Evolutionary conservation across 1,139 yeast genomes (phyloP), one percentile per base, ranked within the genome.

Genomic region (Diutina catenulata): DNA sequence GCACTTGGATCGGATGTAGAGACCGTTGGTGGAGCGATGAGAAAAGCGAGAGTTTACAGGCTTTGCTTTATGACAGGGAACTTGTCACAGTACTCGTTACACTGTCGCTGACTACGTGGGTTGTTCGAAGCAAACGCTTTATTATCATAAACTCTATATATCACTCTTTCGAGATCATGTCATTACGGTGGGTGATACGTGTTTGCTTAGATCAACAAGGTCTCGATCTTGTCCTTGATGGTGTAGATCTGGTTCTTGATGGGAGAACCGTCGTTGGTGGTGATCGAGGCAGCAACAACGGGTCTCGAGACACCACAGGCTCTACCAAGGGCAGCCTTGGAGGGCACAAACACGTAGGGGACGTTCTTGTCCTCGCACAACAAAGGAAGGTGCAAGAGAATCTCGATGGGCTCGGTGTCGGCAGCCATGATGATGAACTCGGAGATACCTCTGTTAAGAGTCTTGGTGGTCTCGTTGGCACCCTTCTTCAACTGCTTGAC

Each of bases 261-360:
- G 56, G 95, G 86, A 52, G 97, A 87, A 55, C 96, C 95, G 59
- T 93, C 99, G 70, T 93, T 91, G 49, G 98, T 77, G 59, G 99
- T 93, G 60, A 93, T 94, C 47, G 95, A 83, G 49, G 97, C 97
- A 59, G 98, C 94, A 61, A 91, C 88, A 44, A 93, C 98, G 49
- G 98, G 97, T 75, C 99, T 83, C 44, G 97, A 86, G 50, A 93
- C 98, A 70, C 98, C 99, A 73, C 98, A 91, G 55, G 98, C 97
- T 74, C 98, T 86, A 62, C 99, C 98, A 55, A 93, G 76, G 48
- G 98, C 98, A 55, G 94, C 81, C 76, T 91, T 91, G 53, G 97
- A 87, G 49, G 98, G 96, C 49, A 93, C 97, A 54, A 91, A 91
- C 47, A 91, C 97, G 73, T 91, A 91, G 47, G 98, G 96, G 51